phyloP scores from a whole-genome alignment of 129 eudicot species.

The Daucus carota region DNA sequence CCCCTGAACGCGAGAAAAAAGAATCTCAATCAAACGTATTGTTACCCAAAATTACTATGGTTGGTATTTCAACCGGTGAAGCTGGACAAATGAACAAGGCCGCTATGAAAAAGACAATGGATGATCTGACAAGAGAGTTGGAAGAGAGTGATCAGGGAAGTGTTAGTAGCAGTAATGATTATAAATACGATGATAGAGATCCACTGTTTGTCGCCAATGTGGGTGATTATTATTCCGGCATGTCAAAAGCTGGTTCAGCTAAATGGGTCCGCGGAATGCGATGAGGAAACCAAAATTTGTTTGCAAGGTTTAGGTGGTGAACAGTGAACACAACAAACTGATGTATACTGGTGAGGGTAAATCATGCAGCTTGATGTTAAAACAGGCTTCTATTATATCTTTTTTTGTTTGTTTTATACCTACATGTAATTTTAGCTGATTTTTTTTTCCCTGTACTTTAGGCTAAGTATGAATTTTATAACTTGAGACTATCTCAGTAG shows the following conservation, averaged over 20 bases:
- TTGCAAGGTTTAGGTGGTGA: neutral
- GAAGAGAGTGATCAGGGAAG: conserved; percentile 45
- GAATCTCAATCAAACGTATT: conserved; percentile 44
- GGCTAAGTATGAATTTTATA: neutral
- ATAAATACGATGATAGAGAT: conserved; percentile 53
- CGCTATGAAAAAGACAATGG: conserved; percentile 71
- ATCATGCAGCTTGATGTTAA: too few relatives aligned
- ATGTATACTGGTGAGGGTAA: too few relatives aligned
- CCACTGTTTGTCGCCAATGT: conserved; percentile 92
- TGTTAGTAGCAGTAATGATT: conserved; percentile 19
- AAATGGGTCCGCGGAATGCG: conserved; percentile 61
- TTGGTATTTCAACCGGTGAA: conserved; percentile 79
- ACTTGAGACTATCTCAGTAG: neutral
- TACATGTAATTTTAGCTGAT: neutral
- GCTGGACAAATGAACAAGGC: conserved; percentile 67
- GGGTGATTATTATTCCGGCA: conserved; percentile 63
- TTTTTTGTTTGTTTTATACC: neutral
- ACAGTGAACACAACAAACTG: neutral
- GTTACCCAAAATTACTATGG: conserved; percentile 87
- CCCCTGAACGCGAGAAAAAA: conserved; percentile 24
- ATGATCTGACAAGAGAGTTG: conserved; percentile 68
- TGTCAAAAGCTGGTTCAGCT: conserved; percentile 44
- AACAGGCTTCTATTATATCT: neutral
- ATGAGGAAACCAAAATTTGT: neutral
- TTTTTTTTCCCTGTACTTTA: neutral